These are phyloP conservation scores for Lactarius sp. DNA, from an alignment of 768 basidiomycete species.

Conservation along the genomic window DNA sequence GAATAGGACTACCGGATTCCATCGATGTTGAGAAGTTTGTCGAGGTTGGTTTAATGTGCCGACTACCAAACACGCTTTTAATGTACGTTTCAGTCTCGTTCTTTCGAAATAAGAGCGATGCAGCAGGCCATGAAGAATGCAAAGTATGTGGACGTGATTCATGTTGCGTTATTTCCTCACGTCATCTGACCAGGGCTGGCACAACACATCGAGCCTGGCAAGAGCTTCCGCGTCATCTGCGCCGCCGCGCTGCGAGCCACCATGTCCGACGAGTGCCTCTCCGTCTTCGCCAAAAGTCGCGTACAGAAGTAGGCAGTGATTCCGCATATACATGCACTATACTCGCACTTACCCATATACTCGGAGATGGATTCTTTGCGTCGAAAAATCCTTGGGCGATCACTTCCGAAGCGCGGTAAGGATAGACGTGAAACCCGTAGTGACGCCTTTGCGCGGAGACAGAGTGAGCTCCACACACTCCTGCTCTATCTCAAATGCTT, in stretches of 20 bases:
- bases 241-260: conserved; percentile 91
- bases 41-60: conserved; percentile 46
- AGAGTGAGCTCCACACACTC: conserved; percentile 46
- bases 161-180: neutral
- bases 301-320: conserved; percentile 58
- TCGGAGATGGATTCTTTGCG: conserved; percentile 50
- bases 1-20: conserved; percentile 59
- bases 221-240: conserved; percentile 83
- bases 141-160: conserved; percentile 40
- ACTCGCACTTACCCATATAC: neutral
- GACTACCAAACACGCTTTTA: neutral
- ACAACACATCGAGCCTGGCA: conserved; percentile 88
- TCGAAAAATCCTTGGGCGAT: conserved; percentile 39
- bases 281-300: conserved; percentile 77
- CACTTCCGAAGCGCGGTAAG: conserved; percentile 62
- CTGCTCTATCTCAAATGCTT: neutral
- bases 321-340: neutral
- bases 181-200: conserved; percentile 42
- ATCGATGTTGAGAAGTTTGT: conserved; percentile 88
- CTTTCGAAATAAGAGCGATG: conserved; percentile 90
- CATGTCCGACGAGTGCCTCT: conserved; percentile 86
- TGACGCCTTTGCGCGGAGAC: conserved; percentile 60
- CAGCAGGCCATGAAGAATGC: conserved; percentile 79
- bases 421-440: conserved; percentile 52
- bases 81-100: conserved; percentile 54